Percentiles rank a stretch among this genome's conserved stretches.
Evolutionary conservation across 129 eudicot species (phyloP).

Genomic region (Flaveria trinervia): DNA sequence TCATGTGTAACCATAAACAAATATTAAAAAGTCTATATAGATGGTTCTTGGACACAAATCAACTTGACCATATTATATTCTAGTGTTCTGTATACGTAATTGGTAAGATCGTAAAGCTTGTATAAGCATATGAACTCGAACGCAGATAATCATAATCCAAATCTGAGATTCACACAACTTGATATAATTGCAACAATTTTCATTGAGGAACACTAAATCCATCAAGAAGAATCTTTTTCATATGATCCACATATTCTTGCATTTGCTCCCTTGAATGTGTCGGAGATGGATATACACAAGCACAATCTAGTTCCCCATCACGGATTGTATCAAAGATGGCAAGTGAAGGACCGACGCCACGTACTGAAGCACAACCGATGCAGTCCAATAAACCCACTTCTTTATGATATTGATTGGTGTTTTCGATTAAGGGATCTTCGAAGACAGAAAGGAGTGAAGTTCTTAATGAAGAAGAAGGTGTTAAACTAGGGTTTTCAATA

Average conservation of each 20-base stretch:
- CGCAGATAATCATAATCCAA: not conserved
- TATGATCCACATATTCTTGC: conserved; percentile 57
- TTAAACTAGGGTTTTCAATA: conserved; percentile 87
- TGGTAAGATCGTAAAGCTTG: not conserved
- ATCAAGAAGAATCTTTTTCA: conserved; percentile 60
- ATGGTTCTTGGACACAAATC: too few relatives aligned
- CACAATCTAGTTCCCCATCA: conserved; percentile 71
- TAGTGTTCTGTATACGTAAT: too few relatives aligned
- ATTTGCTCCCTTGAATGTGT: conserved; percentile 90
- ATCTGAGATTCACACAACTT: conserved; percentile 11
- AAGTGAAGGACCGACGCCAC: conserved; percentile 78
- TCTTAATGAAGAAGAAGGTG: conserved; percentile 74
- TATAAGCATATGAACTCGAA: not conserved
- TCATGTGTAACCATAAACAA: too few relatives aligned
- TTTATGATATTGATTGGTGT: conserved; percentile 30
- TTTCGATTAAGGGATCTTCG: conserved; percentile 65
- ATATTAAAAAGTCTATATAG: too few relatives aligned
- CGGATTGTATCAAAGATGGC: conserved; percentile 76
- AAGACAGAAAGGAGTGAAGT: conserved; percentile 82
- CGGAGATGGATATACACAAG: conserved; percentile 82
- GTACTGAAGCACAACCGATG: conserved; percentile 83
- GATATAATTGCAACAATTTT: conserved; percentile 21
- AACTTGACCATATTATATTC: too few relatives aligned
- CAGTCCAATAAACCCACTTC: conserved; percentile 64
- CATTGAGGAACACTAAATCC: not conserved